Evolutionary conservation across 2,329 filamentous ascomycete species (phyloP), one percentile per base, ranked within the genome.

Genomic region (Penicillium sp.): DNA sequence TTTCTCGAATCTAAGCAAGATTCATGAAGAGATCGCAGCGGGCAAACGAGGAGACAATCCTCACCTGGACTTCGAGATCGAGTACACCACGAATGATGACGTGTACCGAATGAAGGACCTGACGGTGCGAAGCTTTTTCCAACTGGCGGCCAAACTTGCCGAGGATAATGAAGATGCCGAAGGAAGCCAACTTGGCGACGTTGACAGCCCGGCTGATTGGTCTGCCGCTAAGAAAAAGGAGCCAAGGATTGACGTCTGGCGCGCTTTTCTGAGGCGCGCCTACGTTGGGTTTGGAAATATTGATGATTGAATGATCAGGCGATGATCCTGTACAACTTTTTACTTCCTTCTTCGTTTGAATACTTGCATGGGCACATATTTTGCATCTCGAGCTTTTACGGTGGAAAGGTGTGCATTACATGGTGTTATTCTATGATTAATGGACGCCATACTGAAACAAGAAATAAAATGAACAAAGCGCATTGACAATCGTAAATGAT

Each of bases 1-100:
- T 69, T 96, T 83, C 69, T 90, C 92, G 53, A 99, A 99, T 67
- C 74, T 99, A n/a, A 97, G 92, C 0, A 74, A 82, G 50, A 85
- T 95, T 71, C 95, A 97, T 72, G 88, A 90, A 60, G 81, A 87
- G 52, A 77, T 83, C 40, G 63, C 70, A 3, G 29, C 44, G 30
- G n/a, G 74, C 82, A 50, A 84, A 84, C 16, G 46, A 84, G 83
- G 60, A 80, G 84, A 64, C 72, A 35, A 34, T 27, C 69, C 51
- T 68, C 70, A 46, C 29, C 89, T 96, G 67, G 66, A 76, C 13
- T 97, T 82, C 64, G 80, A 95, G 64, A 76, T 95, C 41, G 89
- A 95, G 68, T 99, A 99, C 66, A 97, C 91, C 0, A 85, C 82
- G 47, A 80, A 84, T 18, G 90, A 97, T 66, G 72, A 82, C 50